phyloP scores from a whole-genome alignment of 805 yeast species.

The Pichia pseudocactophila region DNA sequence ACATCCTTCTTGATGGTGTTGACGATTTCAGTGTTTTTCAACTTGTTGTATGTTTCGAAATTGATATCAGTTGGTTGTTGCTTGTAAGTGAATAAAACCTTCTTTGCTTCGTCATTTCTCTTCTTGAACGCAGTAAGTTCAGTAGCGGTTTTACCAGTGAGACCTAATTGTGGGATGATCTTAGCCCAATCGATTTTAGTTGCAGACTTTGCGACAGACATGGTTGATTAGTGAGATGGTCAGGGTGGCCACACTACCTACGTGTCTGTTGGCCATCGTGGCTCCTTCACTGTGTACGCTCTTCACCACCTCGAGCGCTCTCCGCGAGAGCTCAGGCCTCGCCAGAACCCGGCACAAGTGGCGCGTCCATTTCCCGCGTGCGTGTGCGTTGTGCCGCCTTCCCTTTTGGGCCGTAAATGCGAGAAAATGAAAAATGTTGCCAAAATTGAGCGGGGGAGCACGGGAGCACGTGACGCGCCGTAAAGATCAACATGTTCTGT shows the following conservation, averaged over 20 bases:
- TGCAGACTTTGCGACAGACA: slow-evolving; percentile 20
- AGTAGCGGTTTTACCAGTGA: slow-evolving; percentile 86
- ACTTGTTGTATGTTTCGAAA: slow-evolving; percentile 66
- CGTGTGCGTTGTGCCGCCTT: too few relatives aligned
- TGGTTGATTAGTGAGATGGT: not conserved
- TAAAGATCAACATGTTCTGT: too few relatives aligned
- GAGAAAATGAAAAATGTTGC: too few relatives aligned
- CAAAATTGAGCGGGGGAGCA: too few relatives aligned
- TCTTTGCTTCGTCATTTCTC: slow-evolving; percentile 97
- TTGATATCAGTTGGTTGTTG: slow-evolving; percentile 72
- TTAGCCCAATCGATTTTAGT: slow-evolving; percentile 93
- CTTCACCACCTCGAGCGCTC: too few relatives aligned
- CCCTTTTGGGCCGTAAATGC: too few relatives aligned
- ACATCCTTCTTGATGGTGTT: slow-evolving; percentile 74
- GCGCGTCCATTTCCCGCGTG: not conserved
- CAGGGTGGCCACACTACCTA: too few relatives aligned
- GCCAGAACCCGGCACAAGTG: too few relatives aligned
- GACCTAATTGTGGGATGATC: slow-evolving; percentile 78
- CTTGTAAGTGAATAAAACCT: slow-evolving; percentile 60
- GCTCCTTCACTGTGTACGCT: too few relatives aligned
- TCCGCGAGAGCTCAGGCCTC: too few relatives aligned
- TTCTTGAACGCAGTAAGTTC: slow-evolving; percentile 85
- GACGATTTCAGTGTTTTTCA: slow-evolving; percentile 75
- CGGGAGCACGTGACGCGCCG: not conserved
- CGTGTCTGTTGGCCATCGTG: too few relatives aligned